A percentile compares a stretch with the other conserved stretches of the same genome.
Conservation (phyloP, 2,329 filamentous ascomycete species). For the Nigrospora oryzae region DNA sequence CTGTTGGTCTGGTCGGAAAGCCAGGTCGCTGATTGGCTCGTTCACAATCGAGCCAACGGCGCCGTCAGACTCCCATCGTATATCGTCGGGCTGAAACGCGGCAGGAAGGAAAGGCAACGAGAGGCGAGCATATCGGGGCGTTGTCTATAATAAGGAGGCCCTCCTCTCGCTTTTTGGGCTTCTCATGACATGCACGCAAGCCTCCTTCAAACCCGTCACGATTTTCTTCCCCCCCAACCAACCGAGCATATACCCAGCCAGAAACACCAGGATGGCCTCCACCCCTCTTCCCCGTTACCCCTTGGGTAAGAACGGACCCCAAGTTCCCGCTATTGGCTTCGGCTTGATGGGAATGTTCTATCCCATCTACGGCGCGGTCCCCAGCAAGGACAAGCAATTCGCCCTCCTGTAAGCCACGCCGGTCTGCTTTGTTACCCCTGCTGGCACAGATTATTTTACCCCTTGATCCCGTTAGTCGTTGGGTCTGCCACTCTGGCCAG, state of each 20-base stretch:
- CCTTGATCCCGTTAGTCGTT: too few species aligned
- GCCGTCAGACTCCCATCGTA: too few species aligned
- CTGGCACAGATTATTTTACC: too few species aligned
- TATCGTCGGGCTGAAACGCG: too few species aligned
- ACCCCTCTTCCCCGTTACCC: neutral
- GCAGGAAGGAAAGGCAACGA: too few species aligned
- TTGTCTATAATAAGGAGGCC: too few species aligned
- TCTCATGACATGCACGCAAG: too few species aligned
- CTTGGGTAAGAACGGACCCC: slow-evolving; percentile 13
- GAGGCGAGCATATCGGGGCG: too few species aligned
- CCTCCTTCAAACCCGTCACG: neutral
- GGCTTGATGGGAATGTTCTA: slow-evolving; percentile 17
- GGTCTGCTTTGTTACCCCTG: too few species aligned
- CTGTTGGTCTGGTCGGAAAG: slow-evolving; percentile 8
- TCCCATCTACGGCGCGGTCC: slow-evolving; percentile 7
- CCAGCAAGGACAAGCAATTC: slow-evolving; percentile 12
- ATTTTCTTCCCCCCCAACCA: neutral
- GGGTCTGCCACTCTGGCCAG: too few species aligned
- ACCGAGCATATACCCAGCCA: neutral
- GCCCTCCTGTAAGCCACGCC: slow-evolving; percentile 4
- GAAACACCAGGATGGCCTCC: neutral
- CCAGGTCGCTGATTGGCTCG: slow-evolving; percentile 7
- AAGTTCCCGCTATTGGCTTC: slow-evolving; percentile 14
- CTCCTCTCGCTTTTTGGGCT: too few species aligned
- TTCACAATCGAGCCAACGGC: neutral